Conservation (phyloP, 2,329 filamentous ascomycete species). For the Colletotrichum falcatum region DNA sequence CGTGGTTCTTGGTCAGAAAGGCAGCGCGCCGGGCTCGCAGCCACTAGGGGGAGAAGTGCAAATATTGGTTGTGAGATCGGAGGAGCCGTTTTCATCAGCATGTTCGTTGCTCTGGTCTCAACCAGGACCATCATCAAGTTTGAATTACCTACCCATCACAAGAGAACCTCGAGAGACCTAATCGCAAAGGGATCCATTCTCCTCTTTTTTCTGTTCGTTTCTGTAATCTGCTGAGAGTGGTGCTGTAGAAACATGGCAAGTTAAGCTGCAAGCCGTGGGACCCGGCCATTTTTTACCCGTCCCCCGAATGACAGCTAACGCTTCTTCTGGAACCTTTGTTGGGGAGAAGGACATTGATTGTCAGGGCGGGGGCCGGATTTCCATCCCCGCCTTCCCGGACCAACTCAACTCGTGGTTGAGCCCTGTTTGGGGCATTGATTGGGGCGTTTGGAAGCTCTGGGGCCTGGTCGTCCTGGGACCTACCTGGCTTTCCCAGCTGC, state of each 20-base stretch:
- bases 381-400: slow-evolving; percentile 13
- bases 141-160: too few species aligned
- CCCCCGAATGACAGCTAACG: neutral
- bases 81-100: neutral
- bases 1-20: slow-evolving; percentile 5
- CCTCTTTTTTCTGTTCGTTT: too few species aligned
- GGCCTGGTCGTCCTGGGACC: slow-evolving; percentile 22
- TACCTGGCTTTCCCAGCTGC: slow-evolving; percentile 13
- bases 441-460: slow-evolving; percentile 15
- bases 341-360: neutral
- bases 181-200: too few species aligned
- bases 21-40: slow-evolving; percentile 1
- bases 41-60: too few species aligned
- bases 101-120: too few species aligned
- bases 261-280: too few species aligned
- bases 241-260: too few species aligned
- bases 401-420: slow-evolving; percentile 3
- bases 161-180: too few species aligned
- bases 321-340: slow-evolving; percentile 19
- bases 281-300: neutral
- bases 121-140: too few species aligned
- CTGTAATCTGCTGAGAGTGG: too few species aligned
- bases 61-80: too few species aligned
- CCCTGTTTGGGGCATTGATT: slow-evolving; percentile 8
- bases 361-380: slow-evolving; percentile 14